phyloP scores from a whole-genome alignment of 2,329 filamentous ascomycete species.

The Alternaria arbusti region DNA sequence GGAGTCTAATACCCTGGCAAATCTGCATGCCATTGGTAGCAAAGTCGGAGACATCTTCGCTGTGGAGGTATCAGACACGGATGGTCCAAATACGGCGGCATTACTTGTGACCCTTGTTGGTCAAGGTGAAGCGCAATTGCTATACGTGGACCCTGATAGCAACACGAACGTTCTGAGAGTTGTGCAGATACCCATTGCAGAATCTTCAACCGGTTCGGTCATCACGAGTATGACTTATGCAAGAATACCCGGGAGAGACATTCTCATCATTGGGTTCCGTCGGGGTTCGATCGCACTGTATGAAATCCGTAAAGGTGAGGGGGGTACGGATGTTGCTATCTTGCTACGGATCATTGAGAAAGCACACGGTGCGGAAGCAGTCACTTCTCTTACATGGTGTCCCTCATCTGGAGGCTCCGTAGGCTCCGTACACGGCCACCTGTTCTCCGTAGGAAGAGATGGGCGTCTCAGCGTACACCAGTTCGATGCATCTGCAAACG shows the following conservation, averaged over 20 bases:
- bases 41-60: constrained; percentile 54
- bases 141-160: constrained; percentile 23
- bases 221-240: constrained; percentile 59
- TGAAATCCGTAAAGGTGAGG: constrained; percentile 20
- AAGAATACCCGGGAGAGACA: constrained; percentile 16
- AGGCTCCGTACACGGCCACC: constrained; percentile 50
- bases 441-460: constrained; percentile 78
- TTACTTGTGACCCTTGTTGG: constrained; percentile 51
- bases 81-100: constrained; percentile 20
- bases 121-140: constrained; percentile 39
- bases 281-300: constrained; percentile 62
- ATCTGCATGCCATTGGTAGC: constrained; percentile 36
- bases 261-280: constrained; percentile 63
- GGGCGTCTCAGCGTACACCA: constrained; percentile 73
- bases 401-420: constrained; percentile 44
- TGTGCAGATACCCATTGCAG: constrained; percentile 22
- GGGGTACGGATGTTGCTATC: not conserved
- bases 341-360: constrained; percentile 26
- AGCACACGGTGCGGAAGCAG: constrained; percentile 64
- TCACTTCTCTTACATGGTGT: constrained; percentile 66
- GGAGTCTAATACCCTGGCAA: constrained; percentile 14
- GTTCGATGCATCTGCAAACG: constrained; percentile 33
- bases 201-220: constrained; percentile 53
- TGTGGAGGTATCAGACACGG: not conserved
- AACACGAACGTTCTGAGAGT: constrained; percentile 2